phyloP scores from a whole-genome alignment of 306 rosid species.

The Glycine soja region DNA sequence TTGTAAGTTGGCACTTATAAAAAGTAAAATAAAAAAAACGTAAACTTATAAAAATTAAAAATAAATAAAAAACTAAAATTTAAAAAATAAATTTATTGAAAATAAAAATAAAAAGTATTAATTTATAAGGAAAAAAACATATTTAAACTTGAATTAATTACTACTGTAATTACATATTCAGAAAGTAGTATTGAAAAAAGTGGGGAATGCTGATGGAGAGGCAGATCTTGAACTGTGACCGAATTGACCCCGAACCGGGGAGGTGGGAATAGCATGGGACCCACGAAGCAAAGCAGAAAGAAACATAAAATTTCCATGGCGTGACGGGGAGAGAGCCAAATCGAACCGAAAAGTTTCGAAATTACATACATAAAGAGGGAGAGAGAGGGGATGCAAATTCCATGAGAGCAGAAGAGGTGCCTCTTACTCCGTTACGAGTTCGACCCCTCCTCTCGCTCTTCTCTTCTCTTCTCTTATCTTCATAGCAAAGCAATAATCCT shows the following conservation, averaged over 20 bases:
- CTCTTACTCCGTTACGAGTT: constrained; percentile 25
- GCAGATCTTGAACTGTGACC: not conserved
- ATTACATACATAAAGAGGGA: constrained; percentile 29
- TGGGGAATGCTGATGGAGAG: not conserved
- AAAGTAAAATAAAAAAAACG: too few relatives aligned
- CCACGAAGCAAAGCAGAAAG: constrained; percentile 23
- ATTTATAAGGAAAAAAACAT: too few relatives aligned
- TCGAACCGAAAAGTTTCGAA: constrained; percentile 50
- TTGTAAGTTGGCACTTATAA: too few relatives aligned
- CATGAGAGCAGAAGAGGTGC: constrained; percentile 48
- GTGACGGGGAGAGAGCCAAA: constrained; percentile 27
- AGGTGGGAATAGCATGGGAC: constrained; percentile 25
- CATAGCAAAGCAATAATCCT: too few relatives aligned
- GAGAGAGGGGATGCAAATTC: constrained; percentile 42
- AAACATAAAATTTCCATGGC: constrained; percentile 43
- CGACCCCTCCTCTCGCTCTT: constrained; percentile 24
- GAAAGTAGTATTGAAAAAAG: not conserved
- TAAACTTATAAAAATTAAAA: too few relatives aligned
- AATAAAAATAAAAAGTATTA: too few relatives aligned
- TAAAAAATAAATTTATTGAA: too few relatives aligned
- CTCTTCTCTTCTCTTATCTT: too few relatives aligned
- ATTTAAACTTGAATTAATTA: too few relatives aligned
- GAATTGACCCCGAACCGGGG: constrained; percentile 48
- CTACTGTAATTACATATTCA: too few relatives aligned
- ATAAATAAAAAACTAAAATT: too few relatives aligned